Evolutionary conservation across 148 eudicot genomes (phyloP).

Genomic region (Oxyria digyna): DNA sequence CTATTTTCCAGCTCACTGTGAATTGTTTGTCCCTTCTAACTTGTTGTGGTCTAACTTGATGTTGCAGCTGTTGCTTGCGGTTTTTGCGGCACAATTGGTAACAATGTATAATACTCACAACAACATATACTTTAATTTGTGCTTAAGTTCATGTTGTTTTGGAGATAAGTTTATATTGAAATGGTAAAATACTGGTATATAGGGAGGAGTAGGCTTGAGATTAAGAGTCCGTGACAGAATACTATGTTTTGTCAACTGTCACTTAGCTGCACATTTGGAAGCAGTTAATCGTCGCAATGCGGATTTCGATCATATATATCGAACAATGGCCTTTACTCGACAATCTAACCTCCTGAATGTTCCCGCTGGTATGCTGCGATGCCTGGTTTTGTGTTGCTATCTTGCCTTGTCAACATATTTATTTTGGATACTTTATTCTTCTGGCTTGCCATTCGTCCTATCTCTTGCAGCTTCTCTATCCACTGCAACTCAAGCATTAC

Average conservation of each 20-base stretch:
- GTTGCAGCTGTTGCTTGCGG: slow-evolving; percentile 96
- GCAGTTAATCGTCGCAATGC: slow-evolving; percentile 93
- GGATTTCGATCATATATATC: slow-evolving; percentile 80
- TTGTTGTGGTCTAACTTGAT: no score
- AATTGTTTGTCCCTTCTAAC: no score
- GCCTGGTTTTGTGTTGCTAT: slow-evolving; percentile 59
- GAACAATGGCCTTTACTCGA: slow-evolving; percentile 71
- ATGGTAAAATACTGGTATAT: slow-evolving; percentile 20
- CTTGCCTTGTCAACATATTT: slow-evolving; percentile 73
- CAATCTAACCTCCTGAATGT: slow-evolving; percentile 62
- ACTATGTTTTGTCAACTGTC: slow-evolving; percentile 85
- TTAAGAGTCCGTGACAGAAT: slow-evolving; percentile 89
- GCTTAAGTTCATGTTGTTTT: no score
- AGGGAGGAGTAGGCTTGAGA: slow-evolving; percentile 99
- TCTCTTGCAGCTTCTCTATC: slow-evolving; percentile 79
- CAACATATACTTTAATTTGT: neutral
- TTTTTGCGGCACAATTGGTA: slow-evolving; percentile 90
- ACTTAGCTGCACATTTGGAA: slow-evolving; percentile 95
- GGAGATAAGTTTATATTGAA: no score
- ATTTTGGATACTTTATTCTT: slow-evolving; percentile 75
- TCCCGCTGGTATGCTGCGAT: slow-evolving; percentile 73
- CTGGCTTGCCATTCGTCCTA: slow-evolving; percentile 60
- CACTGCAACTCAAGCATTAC: slow-evolving; percentile 51
- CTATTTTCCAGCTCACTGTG: no score
- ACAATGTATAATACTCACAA: slow-evolving; percentile 47